Conservation (phyloP, 2,329 filamentous ascomycete genomes). For the Stagonosporopsis vannaccii region DNA sequence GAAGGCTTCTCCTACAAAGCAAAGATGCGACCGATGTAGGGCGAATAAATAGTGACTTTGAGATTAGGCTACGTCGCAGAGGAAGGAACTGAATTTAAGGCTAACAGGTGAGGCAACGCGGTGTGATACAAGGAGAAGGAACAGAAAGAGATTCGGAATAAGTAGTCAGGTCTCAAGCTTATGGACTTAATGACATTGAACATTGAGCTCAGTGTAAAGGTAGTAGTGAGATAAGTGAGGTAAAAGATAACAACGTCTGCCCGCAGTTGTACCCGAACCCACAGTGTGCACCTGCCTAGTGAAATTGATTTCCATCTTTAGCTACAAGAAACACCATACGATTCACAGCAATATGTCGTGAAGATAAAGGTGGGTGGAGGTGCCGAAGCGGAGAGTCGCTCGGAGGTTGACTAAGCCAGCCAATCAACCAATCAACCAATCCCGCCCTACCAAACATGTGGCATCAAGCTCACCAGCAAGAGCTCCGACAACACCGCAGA, state of each 20-base stretch:
- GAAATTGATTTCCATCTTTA: neutral
- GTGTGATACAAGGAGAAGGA: neutral
- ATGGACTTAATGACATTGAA: neutral
- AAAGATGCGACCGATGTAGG: neutral
- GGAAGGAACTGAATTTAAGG: neutral
- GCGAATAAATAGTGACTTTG: neutral
- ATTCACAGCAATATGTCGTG: neutral
- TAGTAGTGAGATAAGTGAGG: neutral
- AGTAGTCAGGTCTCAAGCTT: neutral
- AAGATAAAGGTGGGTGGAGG: neutral
- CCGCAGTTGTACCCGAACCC: no score
- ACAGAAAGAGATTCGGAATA: neutral
- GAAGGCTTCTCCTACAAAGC: neutral
- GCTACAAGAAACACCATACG: neutral
- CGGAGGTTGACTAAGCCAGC: constrained; percentile 27
- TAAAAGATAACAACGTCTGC: neutral
- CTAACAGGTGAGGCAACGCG: no score
- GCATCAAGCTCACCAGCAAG: constrained; percentile 33
- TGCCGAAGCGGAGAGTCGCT: constrained; percentile 1
- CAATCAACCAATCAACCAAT: constrained; percentile 27
- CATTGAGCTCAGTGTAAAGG: constrained; percentile 3
- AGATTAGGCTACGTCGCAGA: neutral
- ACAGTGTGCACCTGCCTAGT: neutral
- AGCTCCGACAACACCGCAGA: constrained; percentile 19
- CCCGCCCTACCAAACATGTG: constrained; percentile 30